Evolutionary conservation across 2,329 filamentous ascomycete genomes (phyloP), one percentile per base, ranked within the genome.

Genomic region (Exophiala sideris): DNA sequence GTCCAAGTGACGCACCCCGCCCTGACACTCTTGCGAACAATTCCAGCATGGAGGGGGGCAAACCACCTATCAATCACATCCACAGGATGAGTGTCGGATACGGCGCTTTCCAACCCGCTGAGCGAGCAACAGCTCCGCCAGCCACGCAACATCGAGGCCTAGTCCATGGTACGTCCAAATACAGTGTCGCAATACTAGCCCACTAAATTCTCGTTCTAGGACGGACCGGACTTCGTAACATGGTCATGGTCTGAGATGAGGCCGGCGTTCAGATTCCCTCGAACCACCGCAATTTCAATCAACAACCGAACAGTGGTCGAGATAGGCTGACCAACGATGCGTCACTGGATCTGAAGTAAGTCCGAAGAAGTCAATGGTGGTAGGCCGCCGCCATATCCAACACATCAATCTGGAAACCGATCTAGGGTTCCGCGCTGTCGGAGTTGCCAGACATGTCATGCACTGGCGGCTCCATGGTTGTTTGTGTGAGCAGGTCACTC

Each of bases 221-320:
- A 53, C 59, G 60, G 24, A 57, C 58, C 39, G 60, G 57, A 35
- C 56, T 65, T 40, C 62, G 62, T 29, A 60, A 64, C 42, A 58
- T 64, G 57, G 57, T 48, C 38, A 52, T 59, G 44, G 55, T 51
- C 52, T 63, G 54, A 59, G 50, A 39, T 47, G 24, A 48, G 29
- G 54, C 41, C 50, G 55, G 54, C 58, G 35, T 39, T 60, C 51
- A 46, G 54, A 18, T 40, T 40, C 46, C 36, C 40, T 14, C 11
- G 18, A 12, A 40, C 34, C 33, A 39, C 18, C 24, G 10, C 29
- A 29, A 18, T 21, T 21, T 34, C 46, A 14, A 39, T 11, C 10
- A 12, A 16, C 33, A 36, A 11, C 16, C 45, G 12, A 20, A 40
- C n/a, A 3, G 20, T 14, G 44, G 39, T 40, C 14, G 24, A 16